Evolutionary conservation across 805 yeast species (phyloP).

Genomic region (Pichia manshurica): DNA sequence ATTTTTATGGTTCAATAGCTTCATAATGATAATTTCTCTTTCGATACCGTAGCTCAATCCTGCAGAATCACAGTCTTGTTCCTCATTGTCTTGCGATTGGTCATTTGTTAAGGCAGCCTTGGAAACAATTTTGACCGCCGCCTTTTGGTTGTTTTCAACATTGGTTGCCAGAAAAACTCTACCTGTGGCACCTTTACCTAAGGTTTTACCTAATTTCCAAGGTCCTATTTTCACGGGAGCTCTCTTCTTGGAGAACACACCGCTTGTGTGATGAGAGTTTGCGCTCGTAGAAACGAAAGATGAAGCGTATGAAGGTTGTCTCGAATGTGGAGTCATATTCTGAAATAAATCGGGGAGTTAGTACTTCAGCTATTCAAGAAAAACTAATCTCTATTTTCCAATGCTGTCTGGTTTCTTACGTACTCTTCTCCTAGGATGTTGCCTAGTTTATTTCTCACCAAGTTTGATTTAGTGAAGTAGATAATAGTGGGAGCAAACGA

Average conservation of each 20-base stretch:
- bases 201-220: conserved; percentile 91
- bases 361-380: no score
- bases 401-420: no score
- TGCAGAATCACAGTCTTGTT: conserved; percentile 41
- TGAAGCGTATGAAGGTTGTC: conserved; percentile 58
- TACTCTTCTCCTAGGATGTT: no score
- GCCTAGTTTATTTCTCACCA: no score
- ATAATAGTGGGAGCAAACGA: not conserved
- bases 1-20: conserved; percentile 69
- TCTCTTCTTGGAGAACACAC: conserved; percentile 15
- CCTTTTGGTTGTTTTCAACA: conserved; percentile 74
- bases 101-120: conserved; percentile 52
- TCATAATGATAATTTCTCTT: conserved; percentile 81
- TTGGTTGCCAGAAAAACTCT: conserved; percentile 90
- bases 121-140: conserved; percentile 95
- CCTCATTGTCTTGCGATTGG: conserved; percentile 23
- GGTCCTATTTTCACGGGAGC: conserved; percentile 68
- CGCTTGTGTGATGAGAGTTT: not conserved
- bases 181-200: conserved; percentile 96
- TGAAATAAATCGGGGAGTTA: not conserved
- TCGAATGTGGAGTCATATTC: conserved; percentile 39
- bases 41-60: conserved; percentile 79
- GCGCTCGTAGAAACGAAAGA: conserved; percentile 36
- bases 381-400: no score
- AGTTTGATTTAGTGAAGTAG: no score